Conservation (phyloP, 1,139 yeast species). For the Hemisphaericaspora xylanilytica region DNA sequence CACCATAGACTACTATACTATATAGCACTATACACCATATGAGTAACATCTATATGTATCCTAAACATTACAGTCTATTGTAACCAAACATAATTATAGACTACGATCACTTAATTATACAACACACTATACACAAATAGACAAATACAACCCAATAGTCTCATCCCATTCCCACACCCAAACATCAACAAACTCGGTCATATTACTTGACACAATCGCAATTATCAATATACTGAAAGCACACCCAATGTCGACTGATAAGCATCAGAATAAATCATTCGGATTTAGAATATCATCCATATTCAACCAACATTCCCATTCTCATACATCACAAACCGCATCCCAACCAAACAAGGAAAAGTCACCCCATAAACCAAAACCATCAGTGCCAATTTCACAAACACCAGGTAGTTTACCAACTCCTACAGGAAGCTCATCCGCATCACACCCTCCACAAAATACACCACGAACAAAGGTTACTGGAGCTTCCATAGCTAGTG, state of each 20-base stretch:
- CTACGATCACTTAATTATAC: too few relatives aligned
- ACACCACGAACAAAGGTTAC: not conserved
- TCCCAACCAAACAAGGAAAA: not conserved
- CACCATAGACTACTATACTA: too few relatives aligned
- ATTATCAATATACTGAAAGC: not conserved
- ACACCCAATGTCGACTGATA: conserved; percentile 4
- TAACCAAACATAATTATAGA: too few relatives aligned
- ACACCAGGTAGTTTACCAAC: not conserved
- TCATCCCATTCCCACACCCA: too few relatives aligned
- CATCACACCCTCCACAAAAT: not conserved
- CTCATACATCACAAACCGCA: conserved; percentile 3
- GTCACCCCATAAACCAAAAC: not conserved
- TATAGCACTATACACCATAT: too few relatives aligned
- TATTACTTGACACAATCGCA: too few relatives aligned
- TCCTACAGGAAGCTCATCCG: not conserved
- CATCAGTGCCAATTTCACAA: not conserved
- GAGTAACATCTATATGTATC: too few relatives aligned
- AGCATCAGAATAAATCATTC: conserved; percentile 6
- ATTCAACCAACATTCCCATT: conserved; percentile 11
- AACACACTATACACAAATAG: too few relatives aligned
- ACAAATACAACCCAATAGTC: too few relatives aligned
- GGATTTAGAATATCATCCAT: conserved; percentile 16
- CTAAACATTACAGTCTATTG: too few relatives aligned
- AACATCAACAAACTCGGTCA: too few relatives aligned
- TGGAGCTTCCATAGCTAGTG: not conserved